Conservation (phyloP, 495 filamentous ascomycete genomes). For the Saxophila tyrrhenica region DNA sequence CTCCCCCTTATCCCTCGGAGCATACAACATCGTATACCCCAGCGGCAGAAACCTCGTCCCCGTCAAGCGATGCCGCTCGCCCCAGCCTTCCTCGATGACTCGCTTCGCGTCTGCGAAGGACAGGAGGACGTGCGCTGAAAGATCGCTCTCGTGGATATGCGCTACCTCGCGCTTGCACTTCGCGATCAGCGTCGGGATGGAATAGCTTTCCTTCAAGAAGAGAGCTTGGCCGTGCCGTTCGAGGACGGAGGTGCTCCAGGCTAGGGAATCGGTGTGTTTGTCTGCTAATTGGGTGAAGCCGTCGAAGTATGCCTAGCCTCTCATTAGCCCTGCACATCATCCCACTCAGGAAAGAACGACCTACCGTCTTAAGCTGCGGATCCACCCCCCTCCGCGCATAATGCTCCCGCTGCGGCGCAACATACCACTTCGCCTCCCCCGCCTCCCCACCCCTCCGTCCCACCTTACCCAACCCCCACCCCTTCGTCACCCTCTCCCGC, state of each 20-base stretch:
- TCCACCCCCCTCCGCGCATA: neutral
- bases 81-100: conserved; percentile 71
- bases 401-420: neutral
- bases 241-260: neutral
- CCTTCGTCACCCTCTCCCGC: neutral
- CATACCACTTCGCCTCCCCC: neutral
- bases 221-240: neutral
- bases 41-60: neutral
- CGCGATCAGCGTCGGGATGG: neutral
- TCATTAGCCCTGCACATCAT: neutral
- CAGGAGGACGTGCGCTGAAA: conserved; percentile 61
- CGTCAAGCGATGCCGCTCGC: conserved; percentile 34
- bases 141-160: conserved; percentile 66
- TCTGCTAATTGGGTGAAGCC: neutral
- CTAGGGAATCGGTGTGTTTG: neutral
- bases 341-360: neutral
- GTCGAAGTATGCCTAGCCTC: neutral
- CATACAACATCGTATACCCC: conserved; percentile 5
- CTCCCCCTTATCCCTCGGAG: neutral
- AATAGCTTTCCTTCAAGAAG: neutral
- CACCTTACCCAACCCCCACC: neutral
- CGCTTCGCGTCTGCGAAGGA: conserved; percentile 66
- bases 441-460: neutral
- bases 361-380: neutral
- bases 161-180: conserved; percentile 50